These are phyloP conservation scores for Madurella fahalii DNA, from an alignment of 2,329 filamentous ascomycete species.

Conservation along the genomic window DNA sequence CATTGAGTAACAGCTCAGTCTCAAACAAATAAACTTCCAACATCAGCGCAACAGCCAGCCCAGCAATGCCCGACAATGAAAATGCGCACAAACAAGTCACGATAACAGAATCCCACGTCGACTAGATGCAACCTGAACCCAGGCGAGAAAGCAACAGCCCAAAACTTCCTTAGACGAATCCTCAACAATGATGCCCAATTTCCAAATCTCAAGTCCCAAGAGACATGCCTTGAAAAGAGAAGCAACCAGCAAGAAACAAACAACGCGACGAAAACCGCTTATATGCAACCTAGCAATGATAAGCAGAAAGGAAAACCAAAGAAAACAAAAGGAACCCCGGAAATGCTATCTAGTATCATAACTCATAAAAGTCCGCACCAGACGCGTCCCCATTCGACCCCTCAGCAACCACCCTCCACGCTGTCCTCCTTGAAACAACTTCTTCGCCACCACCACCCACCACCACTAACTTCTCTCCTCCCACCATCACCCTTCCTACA, in stretches of 20 bases:
- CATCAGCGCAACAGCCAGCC: too few species aligned
- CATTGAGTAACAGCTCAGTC: too few species aligned
- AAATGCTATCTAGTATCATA: background rate
- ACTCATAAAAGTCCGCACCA: background rate
- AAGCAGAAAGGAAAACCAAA: background rate
- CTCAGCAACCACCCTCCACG: background rate
- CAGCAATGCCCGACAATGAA: background rate
- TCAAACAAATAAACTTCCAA: too few species aligned
- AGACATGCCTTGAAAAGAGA: background rate
- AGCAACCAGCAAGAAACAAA: background rate
- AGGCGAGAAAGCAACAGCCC: background rate
- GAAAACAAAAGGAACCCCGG: background rate
- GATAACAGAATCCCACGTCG: background rate
- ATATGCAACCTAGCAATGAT: background rate
- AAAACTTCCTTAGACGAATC: background rate
- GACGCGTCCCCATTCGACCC: background rate
- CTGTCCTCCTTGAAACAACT: background rate
- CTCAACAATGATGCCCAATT: background rate
- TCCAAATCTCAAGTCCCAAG: background rate
- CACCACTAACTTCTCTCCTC: background rate
- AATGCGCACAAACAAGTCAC: background rate
- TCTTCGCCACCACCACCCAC: background rate
- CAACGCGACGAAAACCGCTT: background rate
- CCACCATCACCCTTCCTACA: conserved; percentile 43
- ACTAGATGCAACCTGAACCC: background rate